Evolutionary conservation across 179 eudicot genomes (phyloP), one percentile per base, ranked within the genome.

Genomic region (Nepenthes alata): DNA sequence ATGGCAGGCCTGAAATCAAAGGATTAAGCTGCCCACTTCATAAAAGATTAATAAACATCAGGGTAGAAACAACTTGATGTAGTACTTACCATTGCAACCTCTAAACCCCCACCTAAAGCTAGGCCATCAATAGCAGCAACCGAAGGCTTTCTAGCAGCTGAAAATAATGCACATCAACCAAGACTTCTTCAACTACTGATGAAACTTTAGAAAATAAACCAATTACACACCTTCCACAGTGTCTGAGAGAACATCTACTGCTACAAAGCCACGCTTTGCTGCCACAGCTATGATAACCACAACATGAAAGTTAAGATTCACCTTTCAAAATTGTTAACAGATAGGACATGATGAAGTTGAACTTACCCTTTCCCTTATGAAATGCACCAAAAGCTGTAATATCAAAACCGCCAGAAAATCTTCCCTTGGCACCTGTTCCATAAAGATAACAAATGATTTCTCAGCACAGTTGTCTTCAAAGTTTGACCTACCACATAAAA

Each of bases 61-160:
- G 25, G 51, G 7, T 14, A 55, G 16, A 63, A 62, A 2, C 49
- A 54, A 48, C 44, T 15, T 6, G 2, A 16, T 47, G 64, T 39
- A 60, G 47, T 58, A 64, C 83, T 68, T 77, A 91, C 97, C 97
- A 91, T 91, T 61, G 96, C 95, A 70, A 91, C 89, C 75, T 91
- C 97, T 70, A 90, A 62, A 35, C 97, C 97, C 66, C 97, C 97
- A 70, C 97, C 97, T 61, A 88, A 77, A 57, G 97, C 96, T 55
- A 88, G 79, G 61, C 97, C 97, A 70, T 91, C 96, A 62, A 91
- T 79, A 64, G 97, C 96, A 68, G 96, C 96, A 71, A 91, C 96
- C 37, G 93, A 88, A 14, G 97, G 97, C 68, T 91, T 91, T 60
- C 72, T 81, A 16, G 91, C 86, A 75, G 85, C 97, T 91, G 74